phyloP scores from a whole-genome alignment of 23 red algal species.

The Gracilaria caudata region DNA sequence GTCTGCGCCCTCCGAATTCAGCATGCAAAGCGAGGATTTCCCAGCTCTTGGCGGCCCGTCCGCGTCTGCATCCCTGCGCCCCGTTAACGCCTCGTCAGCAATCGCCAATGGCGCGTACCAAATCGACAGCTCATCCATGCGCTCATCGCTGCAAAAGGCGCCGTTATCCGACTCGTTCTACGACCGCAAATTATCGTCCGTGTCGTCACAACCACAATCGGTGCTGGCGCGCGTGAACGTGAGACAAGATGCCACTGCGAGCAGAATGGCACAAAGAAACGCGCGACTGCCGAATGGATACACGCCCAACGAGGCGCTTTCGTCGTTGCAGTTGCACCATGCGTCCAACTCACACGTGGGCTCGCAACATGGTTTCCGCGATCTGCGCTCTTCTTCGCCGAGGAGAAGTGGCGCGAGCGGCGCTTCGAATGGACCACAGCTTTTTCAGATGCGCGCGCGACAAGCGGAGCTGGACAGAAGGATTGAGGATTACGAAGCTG shows the following conservation, averaged over 20 bases:
- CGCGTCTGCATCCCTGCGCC: constrained; percentile 9
- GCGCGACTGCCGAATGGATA: constrained; percentile 15
- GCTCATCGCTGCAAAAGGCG: constrained; percentile 21
- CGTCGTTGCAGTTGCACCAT: background rate
- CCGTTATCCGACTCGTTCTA: constrained; percentile 18
- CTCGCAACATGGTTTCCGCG: constrained; percentile 12
- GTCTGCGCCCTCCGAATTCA: constrained; percentile 58
- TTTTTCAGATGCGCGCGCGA: constrained; percentile 6
- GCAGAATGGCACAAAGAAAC: constrained; percentile 12
- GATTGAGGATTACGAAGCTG: background rate
- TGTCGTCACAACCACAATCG: background rate
- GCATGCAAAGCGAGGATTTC: constrained; percentile 82
- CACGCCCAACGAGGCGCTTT: background rate
- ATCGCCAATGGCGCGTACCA: constrained; percentile 19
- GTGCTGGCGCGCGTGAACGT: constrained; percentile 5
- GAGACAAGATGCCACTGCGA: background rate
- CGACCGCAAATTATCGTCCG: constrained; percentile 9
- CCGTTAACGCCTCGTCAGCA: constrained; percentile 11
- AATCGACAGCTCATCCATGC: constrained; percentile 7
- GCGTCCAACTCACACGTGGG: background rate
- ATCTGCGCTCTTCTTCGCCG: background rate
- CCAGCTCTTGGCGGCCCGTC: constrained; percentile 56
- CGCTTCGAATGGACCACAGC: background rate
- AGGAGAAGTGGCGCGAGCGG: background rate
- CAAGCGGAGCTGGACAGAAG: background rate